Evolutionary conservation across 805 yeast species (phyloP), one percentile per base, ranked within the genome.

Genomic region (Kluyveromyces nonfermentans): DNA sequence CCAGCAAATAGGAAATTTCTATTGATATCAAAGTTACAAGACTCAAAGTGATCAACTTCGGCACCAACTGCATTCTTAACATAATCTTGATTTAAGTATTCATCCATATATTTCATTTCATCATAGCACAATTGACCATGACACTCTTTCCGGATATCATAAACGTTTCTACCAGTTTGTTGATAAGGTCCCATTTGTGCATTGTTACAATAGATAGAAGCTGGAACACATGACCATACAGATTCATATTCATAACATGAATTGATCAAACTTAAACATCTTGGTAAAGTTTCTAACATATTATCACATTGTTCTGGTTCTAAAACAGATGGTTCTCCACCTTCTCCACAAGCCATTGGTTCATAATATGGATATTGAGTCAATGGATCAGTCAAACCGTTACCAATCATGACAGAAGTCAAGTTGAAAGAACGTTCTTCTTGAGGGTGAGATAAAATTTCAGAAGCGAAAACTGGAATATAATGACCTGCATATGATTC

Each of bases 271-370:
- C 77, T 67, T 49, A 79, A 69, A 71, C 98, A 90, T 62, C 90
- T 78, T 39, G 86, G 87, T 56, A 84, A 75, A 38, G 81, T 64
- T 41, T 70, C 71, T 45, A 74, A 72, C 83, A 90, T 80, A 28
- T 69, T 66, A 42, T 77, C 74, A 70, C 98, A 90, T 55, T 83
- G 82, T 48, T 82, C 87, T 45, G 86, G 93, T 32, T 76, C 68
- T 51, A 88, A 69, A 5, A 87, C 86, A 14, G 89, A 71, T 33
- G 84, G 82, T 53, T 75, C 79, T 33, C 95, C 96, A 53, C 96
- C 95, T 57, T 79, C 72, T 50, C 96, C 96, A 68, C 96, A 88
- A 12, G 95, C 96, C 96, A 87, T 88, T 64, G 94, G 95, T 60
- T 82, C 80, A 63, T 82, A 85, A 65, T 77, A 75, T 49, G 76